These are phyloP conservation scores for Nicotiana paniculata DNA, from an alignment of 257 asterid species.

Conservation along the genomic window DNA sequence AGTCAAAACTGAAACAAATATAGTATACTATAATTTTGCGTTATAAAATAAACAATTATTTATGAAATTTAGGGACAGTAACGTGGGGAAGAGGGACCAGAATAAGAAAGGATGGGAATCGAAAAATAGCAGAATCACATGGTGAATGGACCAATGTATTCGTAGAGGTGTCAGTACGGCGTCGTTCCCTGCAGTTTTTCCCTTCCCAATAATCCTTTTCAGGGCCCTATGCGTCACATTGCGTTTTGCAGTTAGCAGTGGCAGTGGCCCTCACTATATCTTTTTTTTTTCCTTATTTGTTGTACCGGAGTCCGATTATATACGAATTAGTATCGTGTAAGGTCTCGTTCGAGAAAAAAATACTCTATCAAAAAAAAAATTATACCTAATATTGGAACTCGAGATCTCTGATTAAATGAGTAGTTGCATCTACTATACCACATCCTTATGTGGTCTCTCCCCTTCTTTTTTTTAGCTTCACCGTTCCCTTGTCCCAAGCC, in stretches of 20 bases:
- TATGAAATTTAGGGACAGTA: conserved; percentile 2
- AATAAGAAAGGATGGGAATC: not conserved
- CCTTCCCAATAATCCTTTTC: not conserved
- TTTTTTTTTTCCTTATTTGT: no score
- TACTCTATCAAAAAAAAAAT: no score
- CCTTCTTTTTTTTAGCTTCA: not conserved
- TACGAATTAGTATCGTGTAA: no score
- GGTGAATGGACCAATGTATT: not conserved
- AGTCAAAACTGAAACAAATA: no score
- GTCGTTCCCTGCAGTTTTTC: not conserved
- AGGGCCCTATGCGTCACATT: not conserved
- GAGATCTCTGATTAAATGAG: no score
- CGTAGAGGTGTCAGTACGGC: conserved; percentile 5
- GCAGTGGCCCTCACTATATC: not conserved
- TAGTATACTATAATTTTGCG: no score
- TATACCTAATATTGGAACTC: no score
- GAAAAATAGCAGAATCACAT: conserved; percentile 10
- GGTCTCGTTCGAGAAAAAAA: no score
- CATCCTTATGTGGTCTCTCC: no score
- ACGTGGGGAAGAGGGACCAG: conserved; percentile 6
- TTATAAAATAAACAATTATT: no score
- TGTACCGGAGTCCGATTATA: no score
- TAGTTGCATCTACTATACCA: no score
- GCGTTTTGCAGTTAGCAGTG: not conserved
- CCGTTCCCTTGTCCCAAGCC: not conserved